These are phyloP conservation scores for Clonostachys byssicola DNA, from an alignment of 2,329 filamentous ascomycete species.

Conservation along the genomic window DNA sequence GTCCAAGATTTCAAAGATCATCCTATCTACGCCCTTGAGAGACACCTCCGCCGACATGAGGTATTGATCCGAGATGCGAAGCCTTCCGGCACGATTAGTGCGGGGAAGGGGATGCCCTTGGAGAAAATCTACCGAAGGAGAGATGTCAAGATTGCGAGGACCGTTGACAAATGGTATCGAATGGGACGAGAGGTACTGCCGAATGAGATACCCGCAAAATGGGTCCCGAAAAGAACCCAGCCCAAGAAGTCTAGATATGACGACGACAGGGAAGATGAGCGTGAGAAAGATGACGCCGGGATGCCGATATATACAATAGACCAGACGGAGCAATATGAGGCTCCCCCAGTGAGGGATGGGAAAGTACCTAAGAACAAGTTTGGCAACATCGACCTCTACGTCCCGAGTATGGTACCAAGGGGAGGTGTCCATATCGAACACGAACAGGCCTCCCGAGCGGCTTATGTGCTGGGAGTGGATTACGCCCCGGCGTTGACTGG, in stretches of 20 bases:
- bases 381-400: constrained; percentile 91
- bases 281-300: constrained; percentile 26
- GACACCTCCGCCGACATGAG: constrained; percentile 80
- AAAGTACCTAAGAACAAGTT: constrained; percentile 85
- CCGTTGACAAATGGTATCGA: constrained; percentile 86
- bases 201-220: constrained; percentile 79
- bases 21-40: constrained; percentile 76
- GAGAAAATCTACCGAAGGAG: constrained; percentile 79
- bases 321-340: constrained; percentile 69
- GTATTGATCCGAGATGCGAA: constrained; percentile 68
- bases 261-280: constrained; percentile 14
- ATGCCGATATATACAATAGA: constrained; percentile 56
- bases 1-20: constrained; percentile 86
- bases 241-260: constrained; percentile 17
- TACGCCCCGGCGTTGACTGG: constrained; percentile 87
- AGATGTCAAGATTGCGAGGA: constrained; percentile 76
- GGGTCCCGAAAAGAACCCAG: constrained; percentile 48
- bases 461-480: constrained; percentile 73
- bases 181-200: constrained; percentile 74
- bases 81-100: constrained; percentile 72
- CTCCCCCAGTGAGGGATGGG: constrained; percentile 72
- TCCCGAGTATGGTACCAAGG: constrained; percentile 82
- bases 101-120: constrained; percentile 56
- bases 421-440: constrained; percentile 71
- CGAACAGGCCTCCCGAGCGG: constrained; percentile 63